These are phyloP conservation scores for Trypanosomatidae sp. DNA, from an alignment of 208 protist genomes.

Conservation along the genomic window DNA sequence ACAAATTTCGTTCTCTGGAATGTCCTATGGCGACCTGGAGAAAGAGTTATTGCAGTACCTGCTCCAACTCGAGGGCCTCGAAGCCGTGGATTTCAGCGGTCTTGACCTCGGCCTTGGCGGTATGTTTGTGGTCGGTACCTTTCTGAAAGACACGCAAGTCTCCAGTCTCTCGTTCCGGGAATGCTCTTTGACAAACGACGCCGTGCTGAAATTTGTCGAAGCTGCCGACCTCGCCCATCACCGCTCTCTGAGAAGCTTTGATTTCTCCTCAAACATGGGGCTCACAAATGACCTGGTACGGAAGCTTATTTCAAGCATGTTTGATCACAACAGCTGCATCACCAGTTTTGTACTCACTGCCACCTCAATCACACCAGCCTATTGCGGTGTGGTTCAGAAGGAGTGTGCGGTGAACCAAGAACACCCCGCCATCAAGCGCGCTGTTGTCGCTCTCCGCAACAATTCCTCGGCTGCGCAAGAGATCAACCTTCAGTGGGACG, in stretches of 20 bases:
- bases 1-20: constrained; percentile 50
- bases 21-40: constrained; percentile 57
- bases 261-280: constrained; percentile 56
- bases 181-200: constrained; percentile 48
- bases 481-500: constrained; percentile 85
- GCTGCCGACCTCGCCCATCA: constrained; percentile 45
- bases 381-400: constrained; percentile 36
- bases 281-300: constrained; percentile 56
- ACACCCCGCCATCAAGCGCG: constrained; percentile 58
- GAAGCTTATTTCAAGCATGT: constrained; percentile 40
- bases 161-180: constrained; percentile 42
- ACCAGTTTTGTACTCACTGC: constrained; percentile 49
- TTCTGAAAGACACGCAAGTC: constrained; percentile 54
- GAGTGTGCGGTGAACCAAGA: constrained; percentile 83
- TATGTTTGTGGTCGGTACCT: constrained; percentile 36
- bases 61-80: constrained; percentile 34
- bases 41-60: constrained; percentile 58
- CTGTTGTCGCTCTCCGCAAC: constrained; percentile 54
- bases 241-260: constrained; percentile 39
- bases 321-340: constrained; percentile 66
- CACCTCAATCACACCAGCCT: constrained; percentile 55
- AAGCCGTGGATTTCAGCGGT: constrained; percentile 58
- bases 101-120: constrained; percentile 46
- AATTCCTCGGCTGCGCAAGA: constrained; percentile 40
- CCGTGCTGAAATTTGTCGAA: constrained; percentile 56